phyloP scores from a whole-genome alignment of 257 asterid genomes.

The Hygrophila difformis region DNA sequence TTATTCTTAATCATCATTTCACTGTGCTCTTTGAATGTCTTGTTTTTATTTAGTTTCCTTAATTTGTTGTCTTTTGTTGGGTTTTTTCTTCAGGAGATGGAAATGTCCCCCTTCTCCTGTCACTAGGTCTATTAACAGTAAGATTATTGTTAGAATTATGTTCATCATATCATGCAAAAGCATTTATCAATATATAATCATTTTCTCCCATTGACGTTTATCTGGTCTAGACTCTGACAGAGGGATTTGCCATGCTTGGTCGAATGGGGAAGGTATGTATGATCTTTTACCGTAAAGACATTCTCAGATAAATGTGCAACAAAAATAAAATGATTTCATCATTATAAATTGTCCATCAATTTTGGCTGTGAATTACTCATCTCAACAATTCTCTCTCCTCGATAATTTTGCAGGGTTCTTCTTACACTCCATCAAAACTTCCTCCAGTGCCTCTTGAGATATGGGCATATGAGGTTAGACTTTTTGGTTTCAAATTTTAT shows the following conservation, averaged over 20 bases:
- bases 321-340: neutral
- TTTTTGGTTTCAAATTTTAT: slow-evolving; percentile 11
- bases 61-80: neutral
- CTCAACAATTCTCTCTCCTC: neutral
- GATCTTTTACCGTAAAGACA: too few relatives aligned
- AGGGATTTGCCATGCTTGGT: slow-evolving; percentile 89
- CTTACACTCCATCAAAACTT: slow-evolving; percentile 63
- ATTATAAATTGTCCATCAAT: too few relatives aligned
- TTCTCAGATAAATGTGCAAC: too few relatives aligned
- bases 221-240: slow-evolving; percentile 53
- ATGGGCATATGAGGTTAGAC: slow-evolving; percentile 93
- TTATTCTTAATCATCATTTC: neutral
- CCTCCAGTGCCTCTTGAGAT: slow-evolving; percentile 83
- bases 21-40: neutral
- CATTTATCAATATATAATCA: neutral
- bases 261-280: slow-evolving; percentile 73
- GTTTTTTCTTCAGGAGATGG: slow-evolving; percentile 31
- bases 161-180: slow-evolving; percentile 4
- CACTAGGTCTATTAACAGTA: slow-evolving; percentile 61
- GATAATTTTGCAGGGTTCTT: slow-evolving; percentile 45
- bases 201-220: slow-evolving; percentile 8
- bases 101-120: slow-evolving; percentile 27
- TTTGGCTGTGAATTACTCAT: neutral
- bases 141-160: slow-evolving; percentile 21
- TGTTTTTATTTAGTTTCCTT: neutral